Evolutionary conservation across 306 rosid genomes (phyloP), one percentile per base, ranked within the genome.

Genomic region (Benincasa hispida): DNA sequence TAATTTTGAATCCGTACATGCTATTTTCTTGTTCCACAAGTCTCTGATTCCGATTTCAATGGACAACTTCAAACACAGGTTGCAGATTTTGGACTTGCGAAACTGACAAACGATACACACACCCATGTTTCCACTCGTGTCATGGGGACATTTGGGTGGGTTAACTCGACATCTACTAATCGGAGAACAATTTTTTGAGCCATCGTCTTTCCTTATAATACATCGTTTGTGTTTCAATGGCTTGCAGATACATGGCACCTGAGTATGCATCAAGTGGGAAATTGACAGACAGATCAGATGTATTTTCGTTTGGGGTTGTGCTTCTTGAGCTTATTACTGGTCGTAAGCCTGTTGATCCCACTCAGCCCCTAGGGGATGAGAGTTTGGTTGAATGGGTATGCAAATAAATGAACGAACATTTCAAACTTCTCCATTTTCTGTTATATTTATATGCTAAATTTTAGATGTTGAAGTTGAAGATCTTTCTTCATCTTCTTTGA

Each of bases 61-160:
- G 76, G 18, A 35, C 28, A 77, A 42, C 75, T 74, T 81, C 69
- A 27, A 60, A 17, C 68, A 61, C 96, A 94, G 97, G 99, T 92
- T 80, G 91, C 99, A 35, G 98, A 94, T 78, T 94, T 91, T 79
- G 98, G 98, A 78, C 98, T 93, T 59, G 98, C 98, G 19, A 93
- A 87, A 77, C 90, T 92, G 63, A 84, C 93, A 1, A 90, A 87
- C 25, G 96, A 87, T 84, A 83, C 84, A 39, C 34, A 83, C 28
- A 94, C 97, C 30, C 99, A 92, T 77, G 96, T 94, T 65, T 90
- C 99, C 37, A 94, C 99, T 37, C 88, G 97, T 68, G 97, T 94
- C 81, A 89, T 94, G 97, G 99, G 99, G 69, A 94, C 99, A 84
- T 94, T 94, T 68, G 99, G 99, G 99, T 94, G 83, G 50, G 91